Percentiles rank a stretch among this genome's conserved stretches.
These are phyloP conservation scores for Conticribra weissflogii DNA, from an alignment of 108 stramenopile species.

Conservation along the genomic window DNA sequence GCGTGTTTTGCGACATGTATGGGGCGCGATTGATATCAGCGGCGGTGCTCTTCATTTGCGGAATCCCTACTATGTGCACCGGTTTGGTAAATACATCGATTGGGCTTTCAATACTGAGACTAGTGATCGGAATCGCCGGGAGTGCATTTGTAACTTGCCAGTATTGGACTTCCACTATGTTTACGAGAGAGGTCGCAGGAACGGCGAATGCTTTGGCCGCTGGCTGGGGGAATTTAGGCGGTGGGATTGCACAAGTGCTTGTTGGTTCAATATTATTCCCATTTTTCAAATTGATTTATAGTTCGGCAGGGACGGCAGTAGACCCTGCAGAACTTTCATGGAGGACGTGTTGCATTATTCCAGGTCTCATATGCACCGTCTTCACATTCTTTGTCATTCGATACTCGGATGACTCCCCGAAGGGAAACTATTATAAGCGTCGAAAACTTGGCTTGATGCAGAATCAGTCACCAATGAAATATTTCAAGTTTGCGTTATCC, in stretches of 20 bases:
- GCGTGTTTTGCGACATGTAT: conserved; percentile 80
- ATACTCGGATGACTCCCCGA: conserved; percentile 83
- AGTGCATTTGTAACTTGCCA: conserved; percentile 81
- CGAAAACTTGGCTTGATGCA: conserved; percentile 65
- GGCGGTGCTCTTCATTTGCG: conserved; percentile 49
- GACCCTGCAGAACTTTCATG: conserved; percentile 68
- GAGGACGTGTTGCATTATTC: conserved; percentile 77
- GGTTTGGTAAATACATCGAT: conserved; percentile 77
- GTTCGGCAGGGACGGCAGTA: conserved; percentile 17
- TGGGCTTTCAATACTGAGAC: conserved; percentile 69
- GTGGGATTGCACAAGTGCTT: conserved; percentile 62
- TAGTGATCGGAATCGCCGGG: conserved; percentile 84
- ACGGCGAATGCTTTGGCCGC: conserved; percentile 89
- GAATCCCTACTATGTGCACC: conserved; percentile 82
- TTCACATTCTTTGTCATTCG: conserved; percentile 49
- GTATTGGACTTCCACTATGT: conserved; percentile 90
- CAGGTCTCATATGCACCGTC: conserved; percentile 63
- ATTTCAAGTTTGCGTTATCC: conserved; percentile 39
- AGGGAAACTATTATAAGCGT: conserved; percentile 76
- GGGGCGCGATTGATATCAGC: conserved; percentile 64
- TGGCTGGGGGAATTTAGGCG: conserved; percentile 94
- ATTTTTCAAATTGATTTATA: conserved; percentile 73
- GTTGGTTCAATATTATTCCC: conserved; percentile 80
- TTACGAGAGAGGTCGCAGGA: conserved; percentile 83
- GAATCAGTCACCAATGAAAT: conserved; percentile 29